Percentiles rank a stretch among this genome's conserved stretches.
phyloP scores from a whole-genome alignment of 1,139 yeast genomes.

The Pichia sp. region DNA sequence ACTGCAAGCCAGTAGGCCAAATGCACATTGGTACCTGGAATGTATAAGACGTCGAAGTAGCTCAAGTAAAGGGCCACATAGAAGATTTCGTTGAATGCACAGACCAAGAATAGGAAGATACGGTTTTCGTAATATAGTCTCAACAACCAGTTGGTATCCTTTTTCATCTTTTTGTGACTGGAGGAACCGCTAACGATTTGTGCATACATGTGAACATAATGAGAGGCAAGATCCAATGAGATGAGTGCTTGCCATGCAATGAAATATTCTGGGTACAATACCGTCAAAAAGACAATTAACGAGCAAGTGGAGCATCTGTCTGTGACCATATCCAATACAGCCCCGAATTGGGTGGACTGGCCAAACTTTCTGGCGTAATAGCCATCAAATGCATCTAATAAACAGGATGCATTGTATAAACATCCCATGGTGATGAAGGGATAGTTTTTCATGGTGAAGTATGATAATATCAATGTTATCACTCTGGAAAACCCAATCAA shows the following conservation, averaged over 20 bases:
- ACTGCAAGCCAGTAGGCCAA: conserved; percentile 61
- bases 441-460: conserved; percentile 73
- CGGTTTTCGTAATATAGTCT: conserved; percentile 84
- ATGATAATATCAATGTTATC: conserved; percentile 70
- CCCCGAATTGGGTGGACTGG: conserved; percentile 92
- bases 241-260: conserved; percentile 80
- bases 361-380: conserved; percentile 85
- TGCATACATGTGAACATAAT: conserved; percentile 98
- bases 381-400: conserved; percentile 95
- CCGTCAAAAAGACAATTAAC: conserved; percentile 75
- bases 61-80: conserved; percentile 83
- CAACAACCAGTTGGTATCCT: conserved; percentile 63
- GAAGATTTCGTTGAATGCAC: conserved; percentile 89
- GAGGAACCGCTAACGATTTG: conserved; percentile 71
- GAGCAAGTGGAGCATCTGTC: conserved; percentile 96
- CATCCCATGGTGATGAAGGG: conserved; percentile 66
- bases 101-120: conserved; percentile 74
- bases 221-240: conserved; percentile 87
- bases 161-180: conserved; percentile 79
- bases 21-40: conserved; percentile 39
- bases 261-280: conserved; percentile 61
- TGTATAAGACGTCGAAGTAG: conserved; percentile 44
- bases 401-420: conserved; percentile 80
- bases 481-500: conserved; percentile 85
- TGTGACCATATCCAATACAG: conserved; percentile 97